Evolutionary conservation across 345 rosid genomes (phyloP).

Genomic region (Lepidium didymum): DNA sequence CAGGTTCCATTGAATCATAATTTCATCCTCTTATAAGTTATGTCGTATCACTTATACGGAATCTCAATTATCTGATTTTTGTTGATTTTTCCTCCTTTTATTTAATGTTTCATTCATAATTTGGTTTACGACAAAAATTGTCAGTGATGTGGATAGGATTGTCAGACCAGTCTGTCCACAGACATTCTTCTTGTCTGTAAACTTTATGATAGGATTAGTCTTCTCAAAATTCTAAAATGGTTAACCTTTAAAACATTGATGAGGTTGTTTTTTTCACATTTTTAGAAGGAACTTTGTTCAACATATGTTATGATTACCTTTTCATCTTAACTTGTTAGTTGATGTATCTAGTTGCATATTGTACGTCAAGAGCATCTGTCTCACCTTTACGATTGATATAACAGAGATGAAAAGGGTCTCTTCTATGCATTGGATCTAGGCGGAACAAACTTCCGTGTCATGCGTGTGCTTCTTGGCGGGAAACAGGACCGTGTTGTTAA

Average conservation of each 20-base stretch:
- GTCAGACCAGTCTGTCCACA: not conserved
- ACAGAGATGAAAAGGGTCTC: constrained; percentile 72
- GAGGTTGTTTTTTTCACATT: not conserved
- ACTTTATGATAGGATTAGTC: not conserved
- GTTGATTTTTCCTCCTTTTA: not conserved
- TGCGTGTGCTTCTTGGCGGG: constrained; percentile 83
- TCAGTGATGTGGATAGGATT: not conserved
- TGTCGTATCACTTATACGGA: not conserved
- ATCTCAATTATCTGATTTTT: not conserved
- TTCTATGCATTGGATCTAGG: constrained; percentile 96
- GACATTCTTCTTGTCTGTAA: not conserved
- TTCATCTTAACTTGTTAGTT: not conserved
- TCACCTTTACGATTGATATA: not conserved
- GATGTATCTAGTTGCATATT: not conserved
- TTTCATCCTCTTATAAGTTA: not conserved
- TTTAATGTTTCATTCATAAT: not conserved
- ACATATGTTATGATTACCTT: not conserved
- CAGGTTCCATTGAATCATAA: not conserved
- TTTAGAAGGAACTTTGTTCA: not conserved
- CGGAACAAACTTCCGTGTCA: constrained; percentile 91
- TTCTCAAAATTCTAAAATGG: not conserved
- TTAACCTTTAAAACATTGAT: not conserved
- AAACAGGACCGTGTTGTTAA: constrained; percentile 47
- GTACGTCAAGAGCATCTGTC: not conserved
- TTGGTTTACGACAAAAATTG: not conserved